Evolutionary conservation across 345 rosid species (phyloP).

Genomic region (Punica granatum): DNA sequence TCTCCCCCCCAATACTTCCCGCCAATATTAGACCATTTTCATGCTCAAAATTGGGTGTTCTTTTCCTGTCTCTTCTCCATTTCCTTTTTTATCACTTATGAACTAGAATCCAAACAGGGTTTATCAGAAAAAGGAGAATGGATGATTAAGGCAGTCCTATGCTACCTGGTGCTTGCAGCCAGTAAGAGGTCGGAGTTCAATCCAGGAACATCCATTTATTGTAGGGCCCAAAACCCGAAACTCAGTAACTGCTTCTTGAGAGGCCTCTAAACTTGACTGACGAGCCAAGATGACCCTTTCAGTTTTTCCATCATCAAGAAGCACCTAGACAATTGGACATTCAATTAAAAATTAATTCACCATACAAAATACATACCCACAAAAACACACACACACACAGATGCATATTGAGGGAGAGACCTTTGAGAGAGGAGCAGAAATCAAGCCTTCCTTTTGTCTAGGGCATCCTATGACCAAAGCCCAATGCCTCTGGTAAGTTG

Average conservation of each 20-base stretch:
- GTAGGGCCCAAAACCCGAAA: constrained; percentile 80
- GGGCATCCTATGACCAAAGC: constrained; percentile 90
- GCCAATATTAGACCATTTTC: background rate
- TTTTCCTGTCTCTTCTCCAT: background rate
- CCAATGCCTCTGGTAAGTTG: constrained; percentile 70
- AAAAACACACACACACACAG: constrained; percentile 1
- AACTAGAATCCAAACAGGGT: background rate
- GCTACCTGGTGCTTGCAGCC: constrained; percentile 89
- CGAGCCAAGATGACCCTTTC: constrained; percentile 74
- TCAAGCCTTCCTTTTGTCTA: constrained; percentile 67
- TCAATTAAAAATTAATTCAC: background rate
- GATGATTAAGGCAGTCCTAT: background rate
- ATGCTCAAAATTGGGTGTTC: background rate
- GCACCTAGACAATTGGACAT: constrained; percentile 32
- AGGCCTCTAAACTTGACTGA: constrained; percentile 58
- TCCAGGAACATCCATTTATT: constrained; percentile 90
- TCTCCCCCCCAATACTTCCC: background rate
- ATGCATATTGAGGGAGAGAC: constrained; percentile 21
- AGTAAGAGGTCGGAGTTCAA: constrained; percentile 72
- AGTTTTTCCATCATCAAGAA: constrained; percentile 85
- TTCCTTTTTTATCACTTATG: background rate
- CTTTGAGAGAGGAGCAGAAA: constrained; percentile 79
- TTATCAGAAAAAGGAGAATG: background rate
- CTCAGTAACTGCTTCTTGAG: constrained; percentile 76
- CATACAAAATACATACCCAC: background rate